Conservation (phyloP, 768 basidiomycete species). For the Tubosaeta sp. region DNA sequence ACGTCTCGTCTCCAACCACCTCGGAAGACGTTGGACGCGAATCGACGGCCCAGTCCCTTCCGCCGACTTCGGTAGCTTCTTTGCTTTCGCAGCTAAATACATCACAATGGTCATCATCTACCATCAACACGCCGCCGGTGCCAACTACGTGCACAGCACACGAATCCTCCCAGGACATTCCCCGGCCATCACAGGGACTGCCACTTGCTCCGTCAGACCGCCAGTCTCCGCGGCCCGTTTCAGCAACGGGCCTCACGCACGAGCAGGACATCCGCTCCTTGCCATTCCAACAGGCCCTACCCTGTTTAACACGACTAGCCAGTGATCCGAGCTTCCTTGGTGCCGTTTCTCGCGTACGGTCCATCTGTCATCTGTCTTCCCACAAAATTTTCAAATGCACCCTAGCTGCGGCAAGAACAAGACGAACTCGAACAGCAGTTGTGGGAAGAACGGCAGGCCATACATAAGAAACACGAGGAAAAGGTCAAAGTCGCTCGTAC, state of each 20-base stretch:
- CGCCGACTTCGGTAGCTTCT: conserved; percentile 48
- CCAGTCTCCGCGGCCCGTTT: conserved; percentile 12
- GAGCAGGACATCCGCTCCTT: conserved; percentile 41
- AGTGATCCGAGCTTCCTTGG: conserved; percentile 49
- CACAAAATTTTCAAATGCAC: conserved; percentile 7
- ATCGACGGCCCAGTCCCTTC: conserved; percentile 8
- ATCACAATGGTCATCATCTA: conserved; percentile 18
- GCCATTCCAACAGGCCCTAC: conserved; percentile 69
- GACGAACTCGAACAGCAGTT: conserved; percentile 61
- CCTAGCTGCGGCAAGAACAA: conserved; percentile 70
- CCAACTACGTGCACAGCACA: conserved; percentile 9
- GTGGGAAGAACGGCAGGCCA: conserved; percentile 61
- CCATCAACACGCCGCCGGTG: conserved; percentile 7
- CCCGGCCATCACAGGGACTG: too few relatives aligned
- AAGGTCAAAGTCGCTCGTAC: conserved; percentile 65
- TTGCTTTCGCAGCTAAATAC: conserved; percentile 59
- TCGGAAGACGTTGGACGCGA: conserved; percentile 6
- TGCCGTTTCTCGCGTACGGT: conserved; percentile 48
- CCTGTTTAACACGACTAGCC: conserved; percentile 56
- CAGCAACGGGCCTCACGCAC: conserved; percentile 2
- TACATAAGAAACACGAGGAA: conserved; percentile 63
- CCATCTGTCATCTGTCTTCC: neutral
- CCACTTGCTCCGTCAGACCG: conserved; percentile 4
- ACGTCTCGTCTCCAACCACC: conserved; percentile 3
- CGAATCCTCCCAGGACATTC: conserved; percentile 6